Evolutionary conservation across 2,329 filamentous ascomycete genomes (phyloP).

Genomic region (Diaporthe sp.): DNA sequence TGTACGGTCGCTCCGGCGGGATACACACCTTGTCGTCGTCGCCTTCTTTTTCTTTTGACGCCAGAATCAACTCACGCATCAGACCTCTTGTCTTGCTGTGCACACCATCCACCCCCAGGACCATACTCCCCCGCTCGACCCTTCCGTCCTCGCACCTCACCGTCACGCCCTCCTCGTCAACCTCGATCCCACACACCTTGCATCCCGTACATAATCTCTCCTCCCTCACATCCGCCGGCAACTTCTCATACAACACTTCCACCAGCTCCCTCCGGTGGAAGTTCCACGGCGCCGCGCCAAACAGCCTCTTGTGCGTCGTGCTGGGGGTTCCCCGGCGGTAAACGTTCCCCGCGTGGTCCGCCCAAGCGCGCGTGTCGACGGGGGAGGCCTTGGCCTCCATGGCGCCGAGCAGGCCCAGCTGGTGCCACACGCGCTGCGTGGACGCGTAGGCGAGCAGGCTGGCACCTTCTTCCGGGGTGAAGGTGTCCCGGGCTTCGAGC

Average conservation of each 20-base stretch:
- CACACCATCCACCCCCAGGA: slow-evolving; percentile 59
- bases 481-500: slow-evolving; percentile 49
- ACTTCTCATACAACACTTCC: not conserved
- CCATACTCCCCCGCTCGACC: slow-evolving; percentile 51
- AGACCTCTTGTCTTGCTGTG: slow-evolving; percentile 50
- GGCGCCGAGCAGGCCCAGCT: slow-evolving; percentile 8
- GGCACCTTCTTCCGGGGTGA: slow-evolving; percentile 29
- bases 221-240: not conserved
- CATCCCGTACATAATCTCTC: not conserved
- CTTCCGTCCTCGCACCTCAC: slow-evolving; percentile 29
- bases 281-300: slow-evolving; percentile 22
- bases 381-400: slow-evolving; percentile 8
- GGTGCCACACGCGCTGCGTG: slow-evolving; percentile 27
- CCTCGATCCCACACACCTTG: slow-evolving; percentile 12
- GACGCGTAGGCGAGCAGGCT: slow-evolving; percentile 31
- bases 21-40: slow-evolving; percentile 23
- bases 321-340: not conserved
- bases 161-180: slow-evolving; percentile 31
- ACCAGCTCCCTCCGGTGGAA: slow-evolving; percentile 28
- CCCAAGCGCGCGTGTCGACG: slow-evolving; percentile 8
- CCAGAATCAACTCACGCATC: slow-evolving; percentile 52
- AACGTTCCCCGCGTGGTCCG: not conserved
- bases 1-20: slow-evolving; percentile 48
- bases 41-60: slow-evolving; percentile 31
- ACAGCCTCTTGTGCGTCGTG: not conserved